Evolutionary conservation across 805 yeast species (phyloP).

Genomic region (Kodamaea jinghongensis): DNA sequence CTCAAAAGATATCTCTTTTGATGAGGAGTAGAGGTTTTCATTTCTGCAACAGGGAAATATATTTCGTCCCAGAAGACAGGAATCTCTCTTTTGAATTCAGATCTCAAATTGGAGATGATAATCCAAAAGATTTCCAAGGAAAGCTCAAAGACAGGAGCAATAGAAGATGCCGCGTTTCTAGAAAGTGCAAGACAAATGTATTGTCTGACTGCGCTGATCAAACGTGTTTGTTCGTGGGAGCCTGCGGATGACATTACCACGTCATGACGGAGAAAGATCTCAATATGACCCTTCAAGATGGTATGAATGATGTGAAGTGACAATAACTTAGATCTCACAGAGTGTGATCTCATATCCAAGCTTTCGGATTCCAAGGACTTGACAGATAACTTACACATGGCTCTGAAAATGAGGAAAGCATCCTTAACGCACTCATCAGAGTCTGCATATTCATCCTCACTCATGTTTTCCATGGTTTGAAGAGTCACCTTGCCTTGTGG

Average conservation of each 20-base stretch:
- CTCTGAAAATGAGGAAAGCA: slow-evolving; percentile 88
- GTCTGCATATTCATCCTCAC: slow-evolving; percentile 49
- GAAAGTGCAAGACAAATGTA: slow-evolving; percentile 80
- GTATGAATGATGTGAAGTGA: slow-evolving; percentile 87
- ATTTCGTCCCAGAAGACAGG: slow-evolving; percentile 92
- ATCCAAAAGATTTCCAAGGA: slow-evolving; percentile 93
- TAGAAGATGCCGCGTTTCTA: slow-evolving; percentile 87
- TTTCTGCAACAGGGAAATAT: slow-evolving; percentile 89
- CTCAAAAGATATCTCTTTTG: slow-evolving; percentile 86
- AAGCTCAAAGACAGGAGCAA: slow-evolving; percentile 89
- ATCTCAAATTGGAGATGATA: slow-evolving; percentile 74
- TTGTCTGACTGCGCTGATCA: slow-evolving; percentile 79
- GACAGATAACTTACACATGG: slow-evolving; percentile 90
- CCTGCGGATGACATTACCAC: slow-evolving; percentile 50
- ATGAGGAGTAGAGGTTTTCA: slow-evolving; percentile 87
- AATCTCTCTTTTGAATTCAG: slow-evolving; percentile 87
- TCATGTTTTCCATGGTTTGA: slow-evolving; percentile 52
- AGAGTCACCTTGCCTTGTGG: slow-evolving; percentile 48
- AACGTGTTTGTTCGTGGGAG: slow-evolving; percentile 52
- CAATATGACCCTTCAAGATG: slow-evolving; percentile 80
- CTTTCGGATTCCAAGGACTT: slow-evolving; percentile 76
- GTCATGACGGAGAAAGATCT: slow-evolving; percentile 63
- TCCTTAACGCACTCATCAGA: slow-evolving; percentile 76
- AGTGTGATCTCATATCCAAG: slow-evolving; percentile 84
- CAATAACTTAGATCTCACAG: slow-evolving; percentile 85